phyloP scores from a whole-genome alignment of 2,329 filamentous ascomycete genomes.

The Penicillium sp. region DNA sequence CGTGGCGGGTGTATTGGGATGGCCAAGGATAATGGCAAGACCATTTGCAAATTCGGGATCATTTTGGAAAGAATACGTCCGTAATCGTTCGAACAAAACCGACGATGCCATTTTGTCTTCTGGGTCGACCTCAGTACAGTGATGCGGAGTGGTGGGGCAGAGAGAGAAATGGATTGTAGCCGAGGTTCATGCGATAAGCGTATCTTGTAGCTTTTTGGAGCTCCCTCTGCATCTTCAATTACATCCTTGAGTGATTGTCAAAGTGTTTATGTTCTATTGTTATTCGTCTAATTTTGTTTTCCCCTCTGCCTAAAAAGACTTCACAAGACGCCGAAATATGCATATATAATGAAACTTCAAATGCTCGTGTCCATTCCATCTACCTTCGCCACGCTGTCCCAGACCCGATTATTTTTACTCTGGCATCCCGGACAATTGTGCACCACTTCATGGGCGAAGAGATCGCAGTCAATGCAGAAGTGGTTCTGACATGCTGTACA shows the following conservation, averaged over 20 bases:
- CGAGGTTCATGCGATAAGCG: background rate
- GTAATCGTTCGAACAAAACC: slow-evolving; percentile 34
- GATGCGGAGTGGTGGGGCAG: background rate
- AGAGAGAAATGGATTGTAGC: background rate
- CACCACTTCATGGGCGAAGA: slow-evolving; percentile 89
- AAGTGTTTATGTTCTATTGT: no score
- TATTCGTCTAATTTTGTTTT: background rate
- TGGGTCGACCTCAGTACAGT: background rate
- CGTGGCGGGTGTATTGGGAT: slow-evolving; percentile 39
- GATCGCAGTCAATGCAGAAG: slow-evolving; percentile 97
- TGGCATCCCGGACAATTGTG: slow-evolving; percentile 96
- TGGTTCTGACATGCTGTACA: slow-evolving; percentile 85
- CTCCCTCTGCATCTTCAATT: background rate
- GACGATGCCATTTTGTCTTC: slow-evolving; percentile 5
- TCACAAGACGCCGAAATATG: slow-evolving; percentile 10
- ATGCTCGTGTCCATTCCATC: slow-evolving; percentile 37
- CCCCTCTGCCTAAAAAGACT: background rate
- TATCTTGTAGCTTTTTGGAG: background rate
- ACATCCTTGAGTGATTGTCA: no score
- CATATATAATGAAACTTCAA: slow-evolving; percentile 14
- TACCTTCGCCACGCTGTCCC: slow-evolving; percentile 14
- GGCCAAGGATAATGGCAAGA: slow-evolving; percentile 48
- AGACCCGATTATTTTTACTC: slow-evolving; percentile 31
- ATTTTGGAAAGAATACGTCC: slow-evolving; percentile 40
- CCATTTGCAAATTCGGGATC: slow-evolving; percentile 49